Evolutionary conservation across 148 eudicot genomes (phyloP).

Genomic region (Oxyria digyna): DNA sequence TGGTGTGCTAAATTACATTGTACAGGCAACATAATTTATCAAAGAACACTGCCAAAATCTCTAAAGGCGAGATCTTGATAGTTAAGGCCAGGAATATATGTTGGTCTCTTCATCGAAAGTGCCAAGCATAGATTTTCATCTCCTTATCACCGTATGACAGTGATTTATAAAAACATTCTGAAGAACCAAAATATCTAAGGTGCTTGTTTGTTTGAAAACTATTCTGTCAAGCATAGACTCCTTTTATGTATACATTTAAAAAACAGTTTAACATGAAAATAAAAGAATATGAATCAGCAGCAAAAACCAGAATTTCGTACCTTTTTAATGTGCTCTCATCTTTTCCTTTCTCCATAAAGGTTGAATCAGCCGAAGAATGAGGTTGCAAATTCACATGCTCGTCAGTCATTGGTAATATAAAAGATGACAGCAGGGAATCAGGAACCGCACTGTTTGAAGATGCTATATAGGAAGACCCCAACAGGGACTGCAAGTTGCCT

Average conservation of each 20-base stretch:
- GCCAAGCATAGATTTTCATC: not conserved
- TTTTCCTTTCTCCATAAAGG: conserved; percentile 38
- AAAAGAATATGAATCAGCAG: not conserved
- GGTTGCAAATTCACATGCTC: conserved; percentile 44
- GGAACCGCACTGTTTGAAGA: conserved; percentile 52
- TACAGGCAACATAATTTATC: not conserved
- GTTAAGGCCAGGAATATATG: not conserved
- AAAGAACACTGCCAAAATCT: not conserved
- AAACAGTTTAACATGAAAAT: not conserved
- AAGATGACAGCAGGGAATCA: conserved; percentile 81
- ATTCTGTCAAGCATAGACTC: not conserved
- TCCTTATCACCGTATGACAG: not conserved
- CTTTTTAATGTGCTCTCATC: conserved; percentile 40
- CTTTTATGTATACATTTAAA: not conserved
- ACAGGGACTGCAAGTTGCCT: conserved; percentile 70
- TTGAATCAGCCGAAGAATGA: conserved; percentile 40
- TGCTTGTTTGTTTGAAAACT: not conserved
- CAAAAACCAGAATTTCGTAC: conserved; percentile 15
- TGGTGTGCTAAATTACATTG: not conserved
- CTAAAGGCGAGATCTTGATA: not conserved
- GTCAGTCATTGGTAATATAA: conserved; percentile 79
- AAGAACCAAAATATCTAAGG: not conserved
- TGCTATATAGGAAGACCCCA: conserved; percentile 59
- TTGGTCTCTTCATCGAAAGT: not conserved
- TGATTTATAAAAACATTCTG: not conserved